Conservation (phyloP, 1,284 basidiomycete genomes). For the Paramarasmius palmivorus region DNA sequence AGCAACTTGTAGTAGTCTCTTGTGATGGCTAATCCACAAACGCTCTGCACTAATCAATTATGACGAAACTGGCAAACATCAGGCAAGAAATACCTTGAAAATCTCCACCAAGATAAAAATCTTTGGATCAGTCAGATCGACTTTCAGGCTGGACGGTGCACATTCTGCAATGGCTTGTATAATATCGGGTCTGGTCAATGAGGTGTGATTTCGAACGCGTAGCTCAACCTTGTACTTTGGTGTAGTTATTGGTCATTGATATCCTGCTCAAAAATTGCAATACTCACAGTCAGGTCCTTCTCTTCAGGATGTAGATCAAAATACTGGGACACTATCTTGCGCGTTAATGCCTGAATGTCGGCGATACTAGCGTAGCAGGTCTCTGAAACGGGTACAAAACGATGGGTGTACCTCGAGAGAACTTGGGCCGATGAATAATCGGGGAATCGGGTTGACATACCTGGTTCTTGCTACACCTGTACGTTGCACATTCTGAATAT, state of each 20-base stretch:
- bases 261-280: neutral
- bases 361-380: slow-evolving; percentile 66
- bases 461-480: slow-evolving; percentile 68
- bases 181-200: slow-evolving; percentile 53
- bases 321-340: slow-evolving; percentile 50
- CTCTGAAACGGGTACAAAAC: slow-evolving; percentile 67
- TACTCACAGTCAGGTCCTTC: slow-evolving; percentile 43
- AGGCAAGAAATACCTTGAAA: slow-evolving; percentile 61
- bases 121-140: slow-evolving; percentile 66
- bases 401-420: slow-evolving; percentile 57
- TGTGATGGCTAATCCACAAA: slow-evolving; percentile 73
- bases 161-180: slow-evolving; percentile 70
- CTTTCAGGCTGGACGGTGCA: slow-evolving; percentile 64
- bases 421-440: neutral
- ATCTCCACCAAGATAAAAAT: slow-evolving; percentile 77
- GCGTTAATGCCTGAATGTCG: slow-evolving; percentile 66
- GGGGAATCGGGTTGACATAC: slow-evolving; percentile 34
- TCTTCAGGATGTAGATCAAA: slow-evolving; percentile 44
- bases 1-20: slow-evolving; percentile 67
- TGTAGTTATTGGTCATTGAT: neutral
- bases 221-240: slow-evolving; percentile 78
- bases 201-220: slow-evolving; percentile 71
- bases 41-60: slow-evolving; percentile 43
- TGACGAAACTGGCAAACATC: neutral
- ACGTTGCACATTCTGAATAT: slow-evolving; percentile 60